These are phyloP conservation scores for Ogataea zsoltii DNA, from an alignment of 805 yeast genomes.

Conservation along the genomic window DNA sequence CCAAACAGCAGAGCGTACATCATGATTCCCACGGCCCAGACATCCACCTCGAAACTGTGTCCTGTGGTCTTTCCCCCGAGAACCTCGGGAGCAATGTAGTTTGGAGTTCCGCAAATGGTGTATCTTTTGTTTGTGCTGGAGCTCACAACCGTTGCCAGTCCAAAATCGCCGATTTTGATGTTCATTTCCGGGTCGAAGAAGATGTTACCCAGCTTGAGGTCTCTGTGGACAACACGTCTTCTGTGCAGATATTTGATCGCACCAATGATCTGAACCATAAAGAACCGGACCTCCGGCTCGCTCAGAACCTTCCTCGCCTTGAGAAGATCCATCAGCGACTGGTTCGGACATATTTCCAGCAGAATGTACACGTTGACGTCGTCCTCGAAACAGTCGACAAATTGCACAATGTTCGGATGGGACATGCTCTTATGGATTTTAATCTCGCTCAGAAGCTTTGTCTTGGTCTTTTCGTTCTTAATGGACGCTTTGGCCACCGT, in stretches of 20 bases:
- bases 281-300: slow-evolving; percentile 89
- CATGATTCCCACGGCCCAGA: slow-evolving; percentile 98
- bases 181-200: slow-evolving; percentile 94
- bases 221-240: slow-evolving; percentile 92
- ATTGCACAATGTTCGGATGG: slow-evolving; percentile 89
- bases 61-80: slow-evolving; percentile 85
- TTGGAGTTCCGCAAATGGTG: slow-evolving; percentile 98
- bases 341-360: slow-evolving; percentile 93
- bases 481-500: slow-evolving; percentile 96
- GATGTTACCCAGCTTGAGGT: slow-evolving; percentile 91
- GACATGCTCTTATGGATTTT: slow-evolving; percentile 89
- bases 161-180: slow-evolving; percentile 95
- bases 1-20: slow-evolving; percentile 90
- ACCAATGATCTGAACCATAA: slow-evolving; percentile 90
- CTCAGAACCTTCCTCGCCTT: slow-evolving; percentile 80
- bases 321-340: slow-evolving; percentile 88
- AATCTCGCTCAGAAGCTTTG: slow-evolving; percentile 86
- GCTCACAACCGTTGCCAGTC: slow-evolving; percentile 92
- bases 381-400: slow-evolving; percentile 96
- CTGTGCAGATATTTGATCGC: slow-evolving; percentile 92
- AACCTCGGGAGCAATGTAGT: slow-evolving; percentile 98
- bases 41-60: slow-evolving; percentile 92
- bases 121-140: slow-evolving; percentile 69
- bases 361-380: slow-evolving; percentile 90
- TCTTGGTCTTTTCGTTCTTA: slow-evolving; percentile 84